These are phyloP conservation scores for Priceomyces medius DNA, from an alignment of 805 yeast genomes.

Conservation along the genomic window DNA sequence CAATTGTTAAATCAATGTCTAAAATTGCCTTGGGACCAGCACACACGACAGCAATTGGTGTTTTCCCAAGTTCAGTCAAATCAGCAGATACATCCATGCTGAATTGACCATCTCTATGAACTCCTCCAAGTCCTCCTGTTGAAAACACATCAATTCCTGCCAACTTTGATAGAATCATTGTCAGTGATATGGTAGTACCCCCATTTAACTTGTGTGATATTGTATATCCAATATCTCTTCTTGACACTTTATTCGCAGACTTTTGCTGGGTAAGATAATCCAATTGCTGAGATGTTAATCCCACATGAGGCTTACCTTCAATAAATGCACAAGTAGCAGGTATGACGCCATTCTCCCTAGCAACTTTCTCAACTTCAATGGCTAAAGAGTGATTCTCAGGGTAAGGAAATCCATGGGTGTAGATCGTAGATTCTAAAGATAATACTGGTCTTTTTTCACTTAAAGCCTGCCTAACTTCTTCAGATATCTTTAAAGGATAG, in stretches of 20 bases:
- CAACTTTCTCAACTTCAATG: conserved; percentile 54
- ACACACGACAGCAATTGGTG: conserved; percentile 88
- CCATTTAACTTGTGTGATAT: conserved; percentile 67
- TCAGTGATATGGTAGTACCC: conserved; percentile 88
- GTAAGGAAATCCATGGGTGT: conserved; percentile 85
- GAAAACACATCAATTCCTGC: conserved; percentile 86
- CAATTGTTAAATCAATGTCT: conserved; percentile 79
- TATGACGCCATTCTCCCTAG: conserved; percentile 62
- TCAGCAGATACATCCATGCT: conserved; percentile 87
- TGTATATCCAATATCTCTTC: conserved; percentile 75
- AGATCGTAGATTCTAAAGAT: conserved; percentile 81
- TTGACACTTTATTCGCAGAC: conserved; percentile 55
- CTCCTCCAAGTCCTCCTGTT: conserved; percentile 94
- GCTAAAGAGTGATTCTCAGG: conserved; percentile 81
- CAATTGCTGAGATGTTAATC: conserved; percentile 51
- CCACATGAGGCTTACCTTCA: conserved; percentile 69
- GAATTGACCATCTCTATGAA: conserved; percentile 71
- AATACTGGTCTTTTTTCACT: conserved; percentile 63
- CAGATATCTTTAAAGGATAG: conserved; percentile 25
- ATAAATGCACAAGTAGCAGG: conserved; percentile 88
- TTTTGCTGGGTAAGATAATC: conserved; percentile 45
- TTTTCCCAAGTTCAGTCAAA: conserved; percentile 76
- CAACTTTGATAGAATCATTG: conserved; percentile 73
- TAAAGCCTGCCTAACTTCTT: conserved; percentile 67
- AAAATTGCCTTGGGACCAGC: conserved; percentile 88